phyloP scores from a whole-genome alignment of 2,329 filamentous ascomycete species.

The Colletotrichum sp. region DNA sequence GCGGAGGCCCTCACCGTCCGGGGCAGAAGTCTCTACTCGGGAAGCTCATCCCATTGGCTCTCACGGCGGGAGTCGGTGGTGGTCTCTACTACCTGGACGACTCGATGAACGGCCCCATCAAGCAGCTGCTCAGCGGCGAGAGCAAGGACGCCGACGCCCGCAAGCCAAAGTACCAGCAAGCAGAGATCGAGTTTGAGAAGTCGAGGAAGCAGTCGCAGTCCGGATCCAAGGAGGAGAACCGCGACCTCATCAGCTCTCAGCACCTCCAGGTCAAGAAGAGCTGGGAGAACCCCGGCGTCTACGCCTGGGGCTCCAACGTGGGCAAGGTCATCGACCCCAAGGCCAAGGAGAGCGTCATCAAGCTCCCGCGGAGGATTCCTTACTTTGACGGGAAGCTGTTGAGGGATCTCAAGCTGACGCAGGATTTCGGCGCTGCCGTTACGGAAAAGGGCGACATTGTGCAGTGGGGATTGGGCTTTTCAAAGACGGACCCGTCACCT shows the following conservation, averaged over 20 bases:
- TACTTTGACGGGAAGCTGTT: slow-evolving; percentile 87
- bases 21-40: not conserved
- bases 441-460: slow-evolving; percentile 87
- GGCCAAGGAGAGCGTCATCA: slow-evolving; percentile 78
- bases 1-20: not conserved
- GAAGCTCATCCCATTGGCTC: not conserved
- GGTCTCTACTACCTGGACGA: slow-evolving; percentile 41
- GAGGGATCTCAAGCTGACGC: slow-evolving; percentile 85
- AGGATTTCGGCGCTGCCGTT: slow-evolving; percentile 83
- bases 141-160: not conserved
- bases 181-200: slow-evolving; percentile 72
- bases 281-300: slow-evolving; percentile 84
- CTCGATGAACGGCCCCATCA: slow-evolving; percentile 15
- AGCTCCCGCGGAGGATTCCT: slow-evolving; percentile 76
- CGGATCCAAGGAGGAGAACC: slow-evolving; percentile 71
- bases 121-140: not conserved
- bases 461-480: slow-evolving; percentile 88
- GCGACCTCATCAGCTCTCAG: slow-evolving; percentile 81
- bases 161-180: slow-evolving; percentile 36
- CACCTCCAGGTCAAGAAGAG: slow-evolving; percentile 88
- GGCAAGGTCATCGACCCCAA: slow-evolving; percentile 86
- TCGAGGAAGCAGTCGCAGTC: slow-evolving; percentile 59
- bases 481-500: slow-evolving; percentile 67
- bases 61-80: slow-evolving; percentile 34
- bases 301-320: slow-evolving; percentile 89